Evolutionary conservation across 2,329 filamentous ascomycete species (phyloP).

Genomic region (Fusarium mexicanum): DNA sequence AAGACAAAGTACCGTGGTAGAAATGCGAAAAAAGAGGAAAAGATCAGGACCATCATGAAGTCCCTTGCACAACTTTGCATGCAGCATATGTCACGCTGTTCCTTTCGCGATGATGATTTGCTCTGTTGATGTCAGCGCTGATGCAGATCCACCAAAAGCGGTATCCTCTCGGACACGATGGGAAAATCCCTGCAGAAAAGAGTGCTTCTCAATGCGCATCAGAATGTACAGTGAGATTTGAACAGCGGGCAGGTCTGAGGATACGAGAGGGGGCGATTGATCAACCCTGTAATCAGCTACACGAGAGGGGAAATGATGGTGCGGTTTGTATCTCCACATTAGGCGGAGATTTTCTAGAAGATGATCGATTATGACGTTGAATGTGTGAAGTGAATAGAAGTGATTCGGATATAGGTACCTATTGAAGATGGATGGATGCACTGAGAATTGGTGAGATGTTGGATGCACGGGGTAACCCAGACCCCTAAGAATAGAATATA

Average conservation of each 20-base stretch:
- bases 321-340: neutral
- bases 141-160: neutral
- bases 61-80: neutral
- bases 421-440: neutral
- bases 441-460: neutral
- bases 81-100: neutral
- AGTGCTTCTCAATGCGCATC: neutral
- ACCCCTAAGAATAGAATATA: neutral
- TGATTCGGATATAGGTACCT: neutral
- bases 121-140: conserved; percentile 18
- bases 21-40: conserved; percentile 21
- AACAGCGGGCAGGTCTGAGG: neutral
- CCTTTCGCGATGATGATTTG: neutral
- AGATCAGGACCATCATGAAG: neutral
- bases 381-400: neutral
- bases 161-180: neutral
- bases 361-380: conserved; percentile 13
- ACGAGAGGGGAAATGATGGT: conserved; percentile 18
- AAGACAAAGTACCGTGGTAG: conserved; percentile 8
- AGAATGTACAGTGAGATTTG: neutral
- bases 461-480: neutral
- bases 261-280: conserved; percentile 13
- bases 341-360: conserved; percentile 1
- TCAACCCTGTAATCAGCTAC: neutral
- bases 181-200: neutral